Evolutionary conservation across 2,329 filamentous ascomycete genomes (phyloP).

Genomic region (Pseudogymnoascus sp.): DNA sequence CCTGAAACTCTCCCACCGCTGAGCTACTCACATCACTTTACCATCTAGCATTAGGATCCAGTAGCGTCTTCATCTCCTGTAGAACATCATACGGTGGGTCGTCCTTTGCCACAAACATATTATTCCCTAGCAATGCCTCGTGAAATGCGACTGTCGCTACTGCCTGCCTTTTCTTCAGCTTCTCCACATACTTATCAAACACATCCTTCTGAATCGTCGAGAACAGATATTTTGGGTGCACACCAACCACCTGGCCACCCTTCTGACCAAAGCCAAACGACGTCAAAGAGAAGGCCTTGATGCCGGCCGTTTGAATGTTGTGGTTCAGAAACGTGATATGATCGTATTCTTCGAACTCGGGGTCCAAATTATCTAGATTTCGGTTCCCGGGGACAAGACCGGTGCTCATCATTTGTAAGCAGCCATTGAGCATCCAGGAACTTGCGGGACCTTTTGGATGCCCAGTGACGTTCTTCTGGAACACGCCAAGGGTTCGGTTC

Average conservation of each 20-base stretch:
- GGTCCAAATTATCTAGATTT: constrained; percentile 33
- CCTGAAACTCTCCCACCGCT: too few species aligned
- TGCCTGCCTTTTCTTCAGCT: too few species aligned
- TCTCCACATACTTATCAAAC: too few species aligned
- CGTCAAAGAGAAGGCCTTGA: constrained; percentile 34
- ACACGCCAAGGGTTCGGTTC: constrained; percentile 29
- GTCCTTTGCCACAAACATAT: too few species aligned
- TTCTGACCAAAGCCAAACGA: constrained; percentile 42
- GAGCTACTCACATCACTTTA: too few species aligned
- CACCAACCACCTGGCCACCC: constrained; percentile 22
- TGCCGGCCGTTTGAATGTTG: constrained; percentile 16
- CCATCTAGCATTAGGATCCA: too few species aligned
- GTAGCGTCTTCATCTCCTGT: too few species aligned
- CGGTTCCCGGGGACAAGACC: constrained; percentile 32
- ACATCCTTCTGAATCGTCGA: too few species aligned
- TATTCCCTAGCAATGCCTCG: too few species aligned
- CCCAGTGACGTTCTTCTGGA: constrained; percentile 34
- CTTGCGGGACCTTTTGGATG: constrained; percentile 34
- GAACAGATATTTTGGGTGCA: too few species aligned
- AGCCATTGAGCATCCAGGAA: constrained; percentile 35
- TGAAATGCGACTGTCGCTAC: too few species aligned
- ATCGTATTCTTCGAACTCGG: constrained; percentile 24
- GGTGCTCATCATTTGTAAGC: constrained; percentile 30
- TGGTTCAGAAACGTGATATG: constrained; percentile 30
- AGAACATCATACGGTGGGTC: too few species aligned